Conservation (phyloP, 2,329 filamentous ascomycete genomes). For the Colletotrichum gloeosporioides region DNA sequence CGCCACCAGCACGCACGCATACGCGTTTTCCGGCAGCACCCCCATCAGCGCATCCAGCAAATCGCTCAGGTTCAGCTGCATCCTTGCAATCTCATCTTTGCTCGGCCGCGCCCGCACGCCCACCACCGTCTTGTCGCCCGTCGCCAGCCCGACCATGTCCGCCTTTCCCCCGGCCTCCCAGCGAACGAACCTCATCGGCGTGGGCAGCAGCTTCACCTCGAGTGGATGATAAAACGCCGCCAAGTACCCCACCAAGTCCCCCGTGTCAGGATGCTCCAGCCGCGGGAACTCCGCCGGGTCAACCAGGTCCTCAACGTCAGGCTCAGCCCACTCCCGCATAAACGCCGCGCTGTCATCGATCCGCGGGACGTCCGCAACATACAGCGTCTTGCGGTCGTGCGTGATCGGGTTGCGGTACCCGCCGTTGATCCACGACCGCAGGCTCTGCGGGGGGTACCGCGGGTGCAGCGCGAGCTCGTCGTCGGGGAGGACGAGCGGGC, state of each 20-base stretch:
- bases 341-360: constrained; percentile 38
- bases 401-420: constrained; percentile 56
- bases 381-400: constrained; percentile 51
- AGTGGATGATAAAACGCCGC: constrained; percentile 59
- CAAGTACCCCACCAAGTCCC: constrained; percentile 42
- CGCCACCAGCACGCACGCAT: constrained; percentile 60
- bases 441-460: constrained; percentile 54
- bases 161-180: constrained; percentile 45
- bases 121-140: constrained; percentile 42
- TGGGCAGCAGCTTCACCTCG: constrained; percentile 47
- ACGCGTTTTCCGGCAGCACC: constrained; percentile 62
- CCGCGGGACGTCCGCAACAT: constrained; percentile 53
- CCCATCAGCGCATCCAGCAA: constrained; percentile 61
- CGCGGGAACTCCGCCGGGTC: constrained; percentile 8
- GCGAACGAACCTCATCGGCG: constrained; percentile 46
- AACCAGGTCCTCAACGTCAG: constrained; percentile 18
- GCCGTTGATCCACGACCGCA: constrained; percentile 53
- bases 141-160: constrained; percentile 48
- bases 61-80: constrained; percentile 66
- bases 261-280: constrained; percentile 25
- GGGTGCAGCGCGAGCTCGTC: constrained; percentile 64
- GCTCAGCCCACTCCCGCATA: constrained; percentile 49
- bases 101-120: constrained; percentile 57
- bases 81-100: constrained; percentile 49
- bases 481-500: constrained; percentile 62